Conservation (phyloP, 2,329 filamentous ascomycete species). For the Stagonosporopsis cucurbitacearum region DNA sequence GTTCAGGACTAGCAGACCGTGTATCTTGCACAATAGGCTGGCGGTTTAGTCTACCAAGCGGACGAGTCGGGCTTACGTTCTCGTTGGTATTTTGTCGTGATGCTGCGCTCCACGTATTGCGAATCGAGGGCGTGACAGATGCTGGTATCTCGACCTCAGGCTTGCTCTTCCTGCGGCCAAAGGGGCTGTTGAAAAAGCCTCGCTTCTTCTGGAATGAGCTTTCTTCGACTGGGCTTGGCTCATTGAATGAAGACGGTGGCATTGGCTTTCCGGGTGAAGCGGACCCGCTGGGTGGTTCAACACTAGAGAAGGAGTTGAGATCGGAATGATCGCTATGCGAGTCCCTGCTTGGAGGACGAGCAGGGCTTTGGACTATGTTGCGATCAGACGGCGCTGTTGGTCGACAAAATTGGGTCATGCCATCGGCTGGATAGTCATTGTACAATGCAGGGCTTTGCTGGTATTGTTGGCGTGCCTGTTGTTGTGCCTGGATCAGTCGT, state of each 20-base stretch:
- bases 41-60: constrained; percentile 38
- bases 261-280: constrained; percentile 73
- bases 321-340: constrained; percentile 91
- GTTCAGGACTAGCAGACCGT: constrained; percentile 65
- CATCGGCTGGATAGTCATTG: constrained; percentile 91
- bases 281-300: constrained; percentile 77
- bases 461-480: constrained; percentile 48
- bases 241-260: constrained; percentile 28
- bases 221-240: constrained; percentile 38
- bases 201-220: constrained; percentile 71
- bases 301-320: constrained; percentile 85
- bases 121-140: constrained; percentile 48
- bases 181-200: constrained; percentile 92
- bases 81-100: constrained; percentile 44
- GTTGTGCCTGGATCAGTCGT: constrained; percentile 44
- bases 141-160: constrained; percentile 70
- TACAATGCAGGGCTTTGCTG: constrained; percentile 74
- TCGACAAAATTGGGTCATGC: constrained; percentile 96
- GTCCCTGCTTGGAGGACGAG: constrained; percentile 81
- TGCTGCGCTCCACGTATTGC: constrained; percentile 62
- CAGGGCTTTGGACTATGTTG: constrained; percentile 71
- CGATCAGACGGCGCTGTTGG: constrained; percentile 73
- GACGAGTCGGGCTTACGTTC: constrained; percentile 54
- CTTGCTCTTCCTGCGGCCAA: constrained; percentile 85
- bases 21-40: constrained; percentile 39